A percentile compares a stretch with the other conserved stretches of the same genome.
Conservation (phyloP, 352 stramenopile species). For the Chrysophaeum taylorii region DNA sequence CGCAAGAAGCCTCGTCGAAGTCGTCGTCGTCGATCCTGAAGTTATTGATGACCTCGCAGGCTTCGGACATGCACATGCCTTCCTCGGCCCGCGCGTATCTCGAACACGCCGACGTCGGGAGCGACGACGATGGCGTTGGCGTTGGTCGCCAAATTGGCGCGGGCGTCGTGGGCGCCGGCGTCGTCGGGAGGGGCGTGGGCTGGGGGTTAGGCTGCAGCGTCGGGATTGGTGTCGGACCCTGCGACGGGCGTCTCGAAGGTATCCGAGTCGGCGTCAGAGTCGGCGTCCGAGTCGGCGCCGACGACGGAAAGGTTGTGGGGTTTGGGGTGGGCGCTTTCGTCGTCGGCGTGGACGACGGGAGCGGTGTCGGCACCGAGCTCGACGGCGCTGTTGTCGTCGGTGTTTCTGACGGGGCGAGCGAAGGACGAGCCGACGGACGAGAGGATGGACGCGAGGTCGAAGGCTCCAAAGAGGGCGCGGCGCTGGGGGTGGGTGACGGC, state of each 20-base stretch:
- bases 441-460: not conserved
- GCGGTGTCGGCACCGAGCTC: not conserved
- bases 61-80: not conserved
- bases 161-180: not conserved
- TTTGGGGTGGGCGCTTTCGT: not conserved
- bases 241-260: not conserved
- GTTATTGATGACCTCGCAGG: not conserved
- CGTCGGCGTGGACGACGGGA: not conserved
- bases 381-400: not conserved
- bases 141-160: not conserved
- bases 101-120: not conserved
- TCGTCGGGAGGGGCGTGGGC: not conserved
- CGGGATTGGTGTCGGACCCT: not conserved
- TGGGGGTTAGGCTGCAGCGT: not conserved
- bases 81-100: not conserved
- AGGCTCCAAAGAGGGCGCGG: not conserved
- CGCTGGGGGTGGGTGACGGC: not conserved
- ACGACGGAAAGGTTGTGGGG: not conserved
- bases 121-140: not conserved
- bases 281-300: not conserved
- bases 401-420: too few species aligned
- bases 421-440: too few species aligned
- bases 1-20: not conserved
- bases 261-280: not conserved
- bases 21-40: not conserved